Evolutionary conservation across 2,329 filamentous ascomycete species (phyloP).

Genomic region (Aspergillus oerlinghausenensis): DNA sequence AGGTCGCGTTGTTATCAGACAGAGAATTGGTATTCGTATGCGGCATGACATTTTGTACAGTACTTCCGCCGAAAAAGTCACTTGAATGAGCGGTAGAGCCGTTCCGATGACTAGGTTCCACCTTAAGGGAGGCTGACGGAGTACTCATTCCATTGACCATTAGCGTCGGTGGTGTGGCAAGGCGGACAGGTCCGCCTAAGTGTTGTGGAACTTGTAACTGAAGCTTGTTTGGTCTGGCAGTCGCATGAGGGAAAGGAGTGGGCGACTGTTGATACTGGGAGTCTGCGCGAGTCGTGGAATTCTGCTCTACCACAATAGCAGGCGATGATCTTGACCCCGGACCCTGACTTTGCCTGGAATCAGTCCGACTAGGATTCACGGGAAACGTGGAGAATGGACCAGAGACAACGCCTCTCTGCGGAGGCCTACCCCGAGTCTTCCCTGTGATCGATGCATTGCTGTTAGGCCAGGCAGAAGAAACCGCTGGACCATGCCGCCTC

Average conservation of each 20-base stretch:
- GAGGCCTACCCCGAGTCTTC: conserved; percentile 75
- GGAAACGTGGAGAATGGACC: conserved; percentile 68
- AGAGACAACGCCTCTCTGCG: conserved; percentile 62
- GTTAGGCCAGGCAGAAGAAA: conserved; percentile 85
- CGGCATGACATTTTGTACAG: neutral
- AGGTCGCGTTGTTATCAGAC: conserved; percentile 6
- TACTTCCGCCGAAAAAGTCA: neutral
- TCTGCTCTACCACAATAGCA: conserved; percentile 42
- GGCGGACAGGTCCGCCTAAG: conserved; percentile 36
- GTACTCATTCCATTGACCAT: conserved; percentile 36
- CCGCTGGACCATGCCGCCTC: conserved; percentile 73
- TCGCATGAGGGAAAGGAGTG: conserved; percentile 17
- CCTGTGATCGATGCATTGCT: conserved; percentile 58
- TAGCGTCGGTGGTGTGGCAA: conserved; percentile 41
- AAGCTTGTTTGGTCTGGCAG: conserved; percentile 33
- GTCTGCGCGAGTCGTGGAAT: conserved; percentile 18
- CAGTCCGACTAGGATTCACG: conserved; percentile 52
- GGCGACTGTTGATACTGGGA: conserved; percentile 24
- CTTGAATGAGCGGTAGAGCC: conserved; percentile 7
- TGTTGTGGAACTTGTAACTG: conserved; percentile 42
- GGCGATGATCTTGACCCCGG: conserved; percentile 35
- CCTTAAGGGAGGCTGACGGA: conserved; percentile 12
- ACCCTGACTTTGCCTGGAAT: conserved; percentile 42
- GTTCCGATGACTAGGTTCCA: conserved; percentile 13
- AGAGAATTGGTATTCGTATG: conserved; percentile 2